A percentile compares a stretch with the other conserved stretches of the same genome.
These are phyloP conservation scores for Trichophyton verrucosum DNA, from an alignment of 2,329 filamentous ascomycete genomes.

Conservation along the genomic window DNA sequence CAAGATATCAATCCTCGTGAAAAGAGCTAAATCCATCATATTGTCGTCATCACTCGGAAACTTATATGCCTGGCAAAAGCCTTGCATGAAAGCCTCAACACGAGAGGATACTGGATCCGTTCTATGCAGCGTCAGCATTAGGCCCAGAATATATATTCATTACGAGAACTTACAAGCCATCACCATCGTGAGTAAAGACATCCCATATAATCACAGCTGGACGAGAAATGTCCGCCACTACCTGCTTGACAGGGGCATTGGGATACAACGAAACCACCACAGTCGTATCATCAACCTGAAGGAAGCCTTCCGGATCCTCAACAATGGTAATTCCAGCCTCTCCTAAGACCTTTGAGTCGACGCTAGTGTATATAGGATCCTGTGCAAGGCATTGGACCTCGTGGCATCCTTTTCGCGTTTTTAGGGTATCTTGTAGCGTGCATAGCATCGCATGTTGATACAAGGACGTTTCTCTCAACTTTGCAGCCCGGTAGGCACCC, in stretches of 20 bases:
- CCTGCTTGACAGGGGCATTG: slow-evolving; percentile 26
- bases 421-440: slow-evolving; percentile 15
- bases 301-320: slow-evolving; percentile 25
- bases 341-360: slow-evolving; percentile 14
- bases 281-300: slow-evolving; percentile 27
- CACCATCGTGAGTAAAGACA: neutral
- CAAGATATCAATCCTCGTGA: slow-evolving; percentile 1
- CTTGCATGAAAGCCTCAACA: neutral
- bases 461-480: neutral
- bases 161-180: neutral
- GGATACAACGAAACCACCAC: slow-evolving; percentile 26
- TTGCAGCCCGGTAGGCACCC: neutral
- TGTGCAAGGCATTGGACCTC: slow-evolving; percentile 18
- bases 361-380: slow-evolving; percentile 19
- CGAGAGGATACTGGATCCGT: slow-evolving; percentile 10
- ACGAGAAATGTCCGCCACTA: slow-evolving; percentile 29
- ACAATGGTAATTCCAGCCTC: slow-evolving; percentile 16
- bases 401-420: neutral
- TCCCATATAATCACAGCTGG: slow-evolving; percentile 24
- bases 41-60: slow-evolving; percentile 5
- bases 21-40: slow-evolving; percentile 7
- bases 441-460: slow-evolving; percentile 19
- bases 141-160: neutral
- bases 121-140: neutral
- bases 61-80: slow-evolving; percentile 7